Evolutionary conservation across 805 yeast genomes (phyloP).

Genomic region (Torulaspora franciscae): DNA sequence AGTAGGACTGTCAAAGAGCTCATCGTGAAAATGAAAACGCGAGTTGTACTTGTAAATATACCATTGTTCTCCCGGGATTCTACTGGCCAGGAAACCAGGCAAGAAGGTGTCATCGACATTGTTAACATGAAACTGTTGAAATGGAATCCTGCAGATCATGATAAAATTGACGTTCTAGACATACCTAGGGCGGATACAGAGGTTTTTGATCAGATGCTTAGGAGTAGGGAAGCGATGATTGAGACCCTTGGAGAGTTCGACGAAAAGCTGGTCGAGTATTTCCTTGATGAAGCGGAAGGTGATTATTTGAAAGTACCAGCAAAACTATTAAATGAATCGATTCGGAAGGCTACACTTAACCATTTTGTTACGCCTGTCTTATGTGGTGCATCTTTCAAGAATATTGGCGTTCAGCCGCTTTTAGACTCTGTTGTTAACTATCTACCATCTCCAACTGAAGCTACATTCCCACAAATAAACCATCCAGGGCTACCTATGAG

Average conservation of each 20-base stretch:
- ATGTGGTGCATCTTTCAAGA: constrained; percentile 89
- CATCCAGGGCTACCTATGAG: constrained; percentile 31
- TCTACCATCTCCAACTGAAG: constrained; percentile 77
- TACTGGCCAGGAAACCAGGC: constrained; percentile 28
- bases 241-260: constrained; percentile 83
- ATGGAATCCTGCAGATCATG: constrained; percentile 41
- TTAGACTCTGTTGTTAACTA: constrained; percentile 75
- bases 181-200: constrained; percentile 41
- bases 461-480: constrained; percentile 45
- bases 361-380: constrained; percentile 67
- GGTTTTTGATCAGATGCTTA: constrained; percentile 45
- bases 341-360: constrained; percentile 57
- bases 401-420: constrained; percentile 92
- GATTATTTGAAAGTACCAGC: constrained; percentile 65
- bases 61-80: constrained; percentile 59
- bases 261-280: constrained; percentile 70
- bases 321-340: constrained; percentile 49
- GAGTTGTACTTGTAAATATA: constrained; percentile 66
- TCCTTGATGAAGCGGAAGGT: constrained; percentile 60
- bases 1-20: constrained; percentile 85
- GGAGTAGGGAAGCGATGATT: constrained; percentile 67
- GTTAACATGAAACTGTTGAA: constrained; percentile 46
- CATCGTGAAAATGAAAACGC: constrained; percentile 66
- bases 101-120: constrained; percentile 57
- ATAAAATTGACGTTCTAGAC: constrained; percentile 45